A percentile compares a stretch with the other conserved stretches of the same genome.
Evolutionary conservation across 345 rosid genomes (phyloP).

Genomic region (Syzygium aromaticum): DNA sequence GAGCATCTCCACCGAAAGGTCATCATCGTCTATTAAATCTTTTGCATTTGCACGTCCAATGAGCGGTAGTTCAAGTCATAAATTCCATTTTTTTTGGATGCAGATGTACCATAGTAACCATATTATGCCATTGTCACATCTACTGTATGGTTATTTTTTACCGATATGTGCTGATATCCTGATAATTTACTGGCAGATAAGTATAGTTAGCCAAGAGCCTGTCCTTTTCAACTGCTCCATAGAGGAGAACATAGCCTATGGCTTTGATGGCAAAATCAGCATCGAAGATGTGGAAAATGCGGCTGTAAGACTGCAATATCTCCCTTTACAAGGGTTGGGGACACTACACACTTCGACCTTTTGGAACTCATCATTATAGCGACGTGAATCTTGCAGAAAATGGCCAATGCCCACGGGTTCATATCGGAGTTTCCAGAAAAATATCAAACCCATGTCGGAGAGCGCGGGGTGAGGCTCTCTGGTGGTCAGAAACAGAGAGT

Average conservation of each 20-base stretch:
- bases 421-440: constrained; percentile 68
- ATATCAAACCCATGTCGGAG: constrained; percentile 71
- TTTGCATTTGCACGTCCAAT: not conserved
- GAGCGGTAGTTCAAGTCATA: not conserved
- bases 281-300: constrained; percentile 54
- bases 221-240: constrained; percentile 61
- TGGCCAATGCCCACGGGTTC: constrained; percentile 93
- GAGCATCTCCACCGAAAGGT: constrained; percentile 78
- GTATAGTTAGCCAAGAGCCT: constrained; percentile 98
- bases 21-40: not conserved
- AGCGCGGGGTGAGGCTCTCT: constrained; percentile 80
- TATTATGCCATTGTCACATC: not conserved
- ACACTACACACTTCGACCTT: not conserved
- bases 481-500: constrained; percentile 95
- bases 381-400: constrained; percentile 44
- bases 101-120: not conserved
- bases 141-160: not conserved
- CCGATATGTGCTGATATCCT: not conserved
- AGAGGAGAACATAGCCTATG: constrained; percentile 62
- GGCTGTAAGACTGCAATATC: constrained; percentile 39
- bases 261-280: constrained; percentile 56
- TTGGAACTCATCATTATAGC: not conserved
- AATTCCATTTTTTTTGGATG: not conserved
- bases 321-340: not conserved
- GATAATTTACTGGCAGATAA: constrained; percentile 31